Evolutionary conservation across 2,329 filamentous ascomycete genomes (phyloP).

Genomic region (Fusarium redolens): DNA sequence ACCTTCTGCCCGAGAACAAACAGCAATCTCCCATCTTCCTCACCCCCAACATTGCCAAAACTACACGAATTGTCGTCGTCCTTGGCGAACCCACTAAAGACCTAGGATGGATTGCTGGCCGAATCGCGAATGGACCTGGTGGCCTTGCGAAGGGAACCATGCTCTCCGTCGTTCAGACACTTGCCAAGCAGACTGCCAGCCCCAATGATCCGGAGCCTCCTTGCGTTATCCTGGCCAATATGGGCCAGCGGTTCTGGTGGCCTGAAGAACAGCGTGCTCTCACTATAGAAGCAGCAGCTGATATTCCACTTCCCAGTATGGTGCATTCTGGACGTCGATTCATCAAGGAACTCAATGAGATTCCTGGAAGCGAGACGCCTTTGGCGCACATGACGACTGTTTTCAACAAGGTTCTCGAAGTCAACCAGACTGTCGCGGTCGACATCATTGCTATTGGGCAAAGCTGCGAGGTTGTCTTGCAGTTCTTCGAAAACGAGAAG

Average conservation of each 20-base stretch:
- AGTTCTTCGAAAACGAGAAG: constrained; percentile 67
- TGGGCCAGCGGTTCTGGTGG: constrained; percentile 82
- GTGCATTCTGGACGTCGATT: constrained; percentile 67
- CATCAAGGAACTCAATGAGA: constrained; percentile 66
- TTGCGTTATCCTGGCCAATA: constrained; percentile 80
- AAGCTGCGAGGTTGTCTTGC: constrained; percentile 67
- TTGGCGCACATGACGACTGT: constrained; percentile 73
- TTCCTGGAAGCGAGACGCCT: constrained; percentile 68
- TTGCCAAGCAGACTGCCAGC: constrained; percentile 53
- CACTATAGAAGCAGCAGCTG: constrained; percentile 66
- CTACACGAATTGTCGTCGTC: constrained; percentile 75
- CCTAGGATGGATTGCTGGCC: constrained; percentile 79
- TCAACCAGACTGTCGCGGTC: constrained; percentile 63
- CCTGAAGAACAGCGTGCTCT: constrained; percentile 70
- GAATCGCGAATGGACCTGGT: constrained; percentile 70
- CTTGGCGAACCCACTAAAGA: constrained; percentile 79
- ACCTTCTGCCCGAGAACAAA: constrained; percentile 57
- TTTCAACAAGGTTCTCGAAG: constrained; percentile 71
- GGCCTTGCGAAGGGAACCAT: constrained; percentile 78
- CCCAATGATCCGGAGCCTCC: constrained; percentile 53
- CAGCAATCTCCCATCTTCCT: constrained; percentile 77
- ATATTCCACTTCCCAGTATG: constrained; percentile 70
- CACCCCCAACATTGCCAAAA: constrained; percentile 62
- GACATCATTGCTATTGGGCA: constrained; percentile 79
- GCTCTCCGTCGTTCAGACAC: constrained; percentile 68